Evolutionary conservation across 2,329 filamentous ascomycete genomes (phyloP).

Genomic region (Hymenoscyphus linearis): DNA sequence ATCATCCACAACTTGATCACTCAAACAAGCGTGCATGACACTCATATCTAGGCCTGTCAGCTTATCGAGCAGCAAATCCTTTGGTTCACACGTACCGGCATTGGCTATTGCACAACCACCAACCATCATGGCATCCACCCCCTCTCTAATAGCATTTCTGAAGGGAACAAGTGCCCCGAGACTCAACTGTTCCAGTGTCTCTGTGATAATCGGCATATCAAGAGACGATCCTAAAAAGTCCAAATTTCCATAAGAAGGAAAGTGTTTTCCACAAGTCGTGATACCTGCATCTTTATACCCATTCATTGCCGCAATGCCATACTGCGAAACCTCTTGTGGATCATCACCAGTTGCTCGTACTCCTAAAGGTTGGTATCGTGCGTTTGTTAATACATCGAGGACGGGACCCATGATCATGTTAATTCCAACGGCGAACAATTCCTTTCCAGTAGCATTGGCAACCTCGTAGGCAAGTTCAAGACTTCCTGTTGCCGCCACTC

Average conservation of each 20-base stretch:
- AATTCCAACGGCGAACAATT: slow-evolving; percentile 86
- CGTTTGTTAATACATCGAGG: slow-evolving; percentile 89
- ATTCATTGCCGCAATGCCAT: slow-evolving; percentile 83
- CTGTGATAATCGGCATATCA: slow-evolving; percentile 92
- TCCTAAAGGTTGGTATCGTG: slow-evolving; percentile 82
- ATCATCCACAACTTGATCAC: slow-evolving; percentile 90
- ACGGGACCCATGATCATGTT: slow-evolving; percentile 95
- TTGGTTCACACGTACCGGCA: slow-evolving; percentile 20
- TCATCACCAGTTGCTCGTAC: slow-evolving; percentile 89
- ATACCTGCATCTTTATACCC: slow-evolving; percentile 89
- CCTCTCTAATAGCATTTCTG: slow-evolving; percentile 79
- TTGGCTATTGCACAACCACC: slow-evolving; percentile 92
- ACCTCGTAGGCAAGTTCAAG: slow-evolving; percentile 82
- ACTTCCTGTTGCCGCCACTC: slow-evolving; percentile 84
- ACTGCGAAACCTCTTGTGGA: slow-evolving; percentile 89
- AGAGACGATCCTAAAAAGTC: slow-evolving; percentile 88
- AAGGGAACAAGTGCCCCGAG: slow-evolving; percentile 90
- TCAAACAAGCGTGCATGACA: slow-evolving; percentile 94
- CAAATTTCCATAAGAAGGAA: slow-evolving; percentile 91
- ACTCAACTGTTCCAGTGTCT: slow-evolving; percentile 87
- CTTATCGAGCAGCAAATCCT: background rate
- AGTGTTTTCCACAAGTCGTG: slow-evolving; percentile 90
- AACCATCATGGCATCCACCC: slow-evolving; percentile 91
- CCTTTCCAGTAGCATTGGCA: slow-evolving; percentile 87
- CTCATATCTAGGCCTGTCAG: slow-evolving; percentile 62